A percentile compares a stretch with the other conserved stretches of the same genome.
phyloP scores from a whole-genome alignment of 345 rosid genomes.

The Reutealis trisperma region DNA sequence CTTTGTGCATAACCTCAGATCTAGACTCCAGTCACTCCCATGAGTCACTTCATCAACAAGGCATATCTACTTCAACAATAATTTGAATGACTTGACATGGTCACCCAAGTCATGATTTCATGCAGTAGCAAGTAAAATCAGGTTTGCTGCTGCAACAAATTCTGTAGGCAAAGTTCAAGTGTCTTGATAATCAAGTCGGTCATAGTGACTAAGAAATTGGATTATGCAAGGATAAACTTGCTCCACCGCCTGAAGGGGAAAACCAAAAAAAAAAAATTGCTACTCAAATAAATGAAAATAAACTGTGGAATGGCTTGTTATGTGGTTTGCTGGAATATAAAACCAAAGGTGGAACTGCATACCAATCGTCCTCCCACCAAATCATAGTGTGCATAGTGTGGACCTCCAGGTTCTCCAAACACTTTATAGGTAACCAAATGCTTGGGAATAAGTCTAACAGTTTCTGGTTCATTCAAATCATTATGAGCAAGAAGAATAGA shows the following conservation, averaged over 20 bases:
- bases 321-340: background rate
- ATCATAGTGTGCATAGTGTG: constrained; percentile 80
- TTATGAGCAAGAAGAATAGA: constrained; percentile 4
- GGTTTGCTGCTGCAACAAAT: background rate
- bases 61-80: background rate
- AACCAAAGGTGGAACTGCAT: constrained; percentile 27
- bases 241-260: constrained; percentile 71
- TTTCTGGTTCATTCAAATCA: constrained; percentile 42
- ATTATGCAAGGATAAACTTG: constrained; percentile 84
- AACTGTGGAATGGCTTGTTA: constrained; percentile 19
- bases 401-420: constrained; percentile 63
- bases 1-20: background rate
- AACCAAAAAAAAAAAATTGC: background rate
- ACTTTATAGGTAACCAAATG: constrained; percentile 56
- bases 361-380: constrained; percentile 73
- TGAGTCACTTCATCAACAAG: background rate
- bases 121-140: background rate
- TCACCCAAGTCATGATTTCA: background rate
- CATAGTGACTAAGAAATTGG: constrained; percentile 62
- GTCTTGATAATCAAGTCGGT: constrained; percentile 34
- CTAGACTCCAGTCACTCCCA: background rate
- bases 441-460: constrained; percentile 55
- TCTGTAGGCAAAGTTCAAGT: background rate
- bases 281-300: constrained; percentile 9
- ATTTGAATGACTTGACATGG: background rate